Conservation (phyloP, 2,329 filamentous ascomycete genomes). For the Alternaria conjuncta region DNA sequence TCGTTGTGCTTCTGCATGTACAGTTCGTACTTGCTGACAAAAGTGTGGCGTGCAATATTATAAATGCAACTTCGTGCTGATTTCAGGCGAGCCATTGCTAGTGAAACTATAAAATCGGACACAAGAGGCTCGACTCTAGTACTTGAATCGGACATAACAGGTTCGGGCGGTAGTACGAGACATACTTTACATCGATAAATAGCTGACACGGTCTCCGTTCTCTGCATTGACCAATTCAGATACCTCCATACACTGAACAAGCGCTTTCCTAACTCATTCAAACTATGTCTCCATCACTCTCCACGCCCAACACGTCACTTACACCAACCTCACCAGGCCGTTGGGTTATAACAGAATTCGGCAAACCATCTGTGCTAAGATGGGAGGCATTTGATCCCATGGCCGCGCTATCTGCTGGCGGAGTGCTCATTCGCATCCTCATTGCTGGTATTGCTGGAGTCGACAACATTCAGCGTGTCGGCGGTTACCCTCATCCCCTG, state of each 20-base stretch:
- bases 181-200: not conserved
- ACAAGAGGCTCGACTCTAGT: too few species aligned
- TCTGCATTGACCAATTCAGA: not conserved
- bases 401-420: not conserved
- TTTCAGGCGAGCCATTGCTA: not conserved
- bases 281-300: conserved; percentile 1
- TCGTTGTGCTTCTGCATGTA: not conserved
- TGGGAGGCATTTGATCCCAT: conserved; percentile 9
- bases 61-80: not conserved
- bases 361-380: conserved; percentile 9
- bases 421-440: conserved; percentile 13
- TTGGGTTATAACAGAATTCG: conserved; percentile 12
- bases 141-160: not conserved
- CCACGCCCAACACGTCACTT: conserved; percentile 6
- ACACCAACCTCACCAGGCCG: conserved; percentile 9
- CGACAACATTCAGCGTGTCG: conserved; percentile 16
- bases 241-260: not conserved
- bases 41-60: not conserved
- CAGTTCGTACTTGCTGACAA: not conserved
- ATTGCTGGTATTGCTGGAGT: conserved; percentile 14
- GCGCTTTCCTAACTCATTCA: not conserved
- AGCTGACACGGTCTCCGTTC: not conserved
- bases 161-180: not conserved
- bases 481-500: conserved; percentile 11
- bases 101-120: not conserved